phyloP scores from a whole-genome alignment of 225 moss, liverwort and hornwort genomes.

The Pseudisothecium myosuroides region DNA sequence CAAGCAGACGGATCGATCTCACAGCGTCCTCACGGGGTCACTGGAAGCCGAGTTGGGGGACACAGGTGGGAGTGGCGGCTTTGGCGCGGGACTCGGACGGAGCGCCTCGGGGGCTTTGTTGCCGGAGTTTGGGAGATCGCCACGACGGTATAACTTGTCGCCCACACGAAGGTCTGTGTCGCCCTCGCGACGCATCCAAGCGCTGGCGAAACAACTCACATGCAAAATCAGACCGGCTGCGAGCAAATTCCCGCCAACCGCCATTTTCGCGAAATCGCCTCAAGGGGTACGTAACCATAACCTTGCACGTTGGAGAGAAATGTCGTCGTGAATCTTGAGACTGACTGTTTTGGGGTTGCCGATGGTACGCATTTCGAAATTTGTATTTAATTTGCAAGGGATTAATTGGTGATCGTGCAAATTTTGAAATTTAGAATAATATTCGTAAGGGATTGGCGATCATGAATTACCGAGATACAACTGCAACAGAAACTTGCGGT shows the following conservation, averaged over 20 bases:
- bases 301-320: background rate
- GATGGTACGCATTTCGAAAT: background rate
- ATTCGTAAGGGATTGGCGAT: background rate
- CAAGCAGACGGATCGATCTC: background rate
- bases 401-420: background rate
- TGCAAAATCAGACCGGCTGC: background rate
- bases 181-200: background rate
- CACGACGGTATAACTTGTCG: background rate
- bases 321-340: background rate
- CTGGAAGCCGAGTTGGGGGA: background rate
- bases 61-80: background rate
- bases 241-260: background rate
- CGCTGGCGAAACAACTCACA: constrained; percentile 1
- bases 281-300: background rate
- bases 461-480: background rate
- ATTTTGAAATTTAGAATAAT: background rate
- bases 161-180: background rate
- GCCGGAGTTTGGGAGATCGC: background rate
- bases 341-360: background rate
- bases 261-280: background rate
- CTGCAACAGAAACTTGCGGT: background rate
- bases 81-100: background rate
- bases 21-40: background rate
- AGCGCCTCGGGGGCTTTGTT: background rate
- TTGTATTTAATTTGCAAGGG: no score